Percentiles rank a stretch among this genome's conserved stretches.
These are phyloP conservation scores for Royoungia palumana DNA, from an alignment of 768 basidiomycete genomes.

Conservation along the genomic window DNA sequence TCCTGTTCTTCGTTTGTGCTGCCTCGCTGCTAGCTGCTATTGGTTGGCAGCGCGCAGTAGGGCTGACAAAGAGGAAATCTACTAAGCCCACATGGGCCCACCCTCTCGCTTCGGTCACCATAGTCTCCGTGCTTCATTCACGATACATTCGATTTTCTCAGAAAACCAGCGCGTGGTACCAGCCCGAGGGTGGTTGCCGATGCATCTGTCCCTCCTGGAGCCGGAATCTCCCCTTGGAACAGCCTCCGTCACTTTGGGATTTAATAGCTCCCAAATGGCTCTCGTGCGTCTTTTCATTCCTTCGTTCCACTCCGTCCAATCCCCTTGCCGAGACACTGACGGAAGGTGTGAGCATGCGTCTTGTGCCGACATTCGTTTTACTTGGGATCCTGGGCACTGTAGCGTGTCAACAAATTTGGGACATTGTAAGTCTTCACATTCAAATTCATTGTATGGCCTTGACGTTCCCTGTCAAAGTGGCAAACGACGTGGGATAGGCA, in stretches of 20 bases:
- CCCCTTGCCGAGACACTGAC: not conserved
- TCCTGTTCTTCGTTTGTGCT: no score
- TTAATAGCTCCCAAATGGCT: slow-evolving; percentile 13
- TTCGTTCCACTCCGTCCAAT: not conserved
- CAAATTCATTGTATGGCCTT: no score
- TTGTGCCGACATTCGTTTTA: slow-evolving; percentile 13
- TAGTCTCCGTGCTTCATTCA: not conserved
- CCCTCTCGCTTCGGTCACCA: no score
- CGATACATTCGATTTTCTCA: not conserved
- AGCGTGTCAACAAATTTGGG: slow-evolving; percentile 52
- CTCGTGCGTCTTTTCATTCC: slow-evolving; percentile 5
- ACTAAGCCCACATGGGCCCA: not conserved
- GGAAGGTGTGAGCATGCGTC: slow-evolving; percentile 9
- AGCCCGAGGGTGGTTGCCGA: not conserved
- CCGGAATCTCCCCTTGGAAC: slow-evolving; percentile 4
- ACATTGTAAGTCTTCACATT: slow-evolving; percentile 46
- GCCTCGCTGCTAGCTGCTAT: no score
- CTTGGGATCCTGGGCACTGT: slow-evolving; percentile 22
- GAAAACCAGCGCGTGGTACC: not conserved
- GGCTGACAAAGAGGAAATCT: slow-evolving; percentile 1
- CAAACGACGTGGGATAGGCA: slow-evolving; percentile 44
- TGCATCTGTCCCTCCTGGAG: not conserved
- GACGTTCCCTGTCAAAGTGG: slow-evolving; percentile 38
- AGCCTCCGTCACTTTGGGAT: slow-evolving; percentile 2
- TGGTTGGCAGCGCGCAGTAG: not conserved